Conservation (phyloP, 805 yeast genomes). For the Naumovozyma castellii region DNA sequence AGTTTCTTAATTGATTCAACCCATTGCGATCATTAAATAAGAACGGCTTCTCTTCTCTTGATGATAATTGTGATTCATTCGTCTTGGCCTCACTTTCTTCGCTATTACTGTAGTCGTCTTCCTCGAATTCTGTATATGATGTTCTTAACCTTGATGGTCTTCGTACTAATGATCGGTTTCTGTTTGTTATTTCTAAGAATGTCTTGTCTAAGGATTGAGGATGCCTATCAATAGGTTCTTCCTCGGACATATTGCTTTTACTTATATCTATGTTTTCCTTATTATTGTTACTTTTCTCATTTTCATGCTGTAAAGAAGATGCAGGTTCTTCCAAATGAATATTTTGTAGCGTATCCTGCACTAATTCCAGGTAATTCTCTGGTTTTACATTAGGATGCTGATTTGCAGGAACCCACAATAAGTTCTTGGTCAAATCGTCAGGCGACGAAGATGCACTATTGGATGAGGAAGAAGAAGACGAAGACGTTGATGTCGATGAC, state of each 20-base stretch:
- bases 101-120: slow-evolving; percentile 27
- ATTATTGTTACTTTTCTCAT: background rate
- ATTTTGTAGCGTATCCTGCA: slow-evolving; percentile 37
- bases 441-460: background rate
- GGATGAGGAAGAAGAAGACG: background rate
- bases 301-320: no score
- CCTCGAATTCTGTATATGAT: slow-evolving; percentile 25
- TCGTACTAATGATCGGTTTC: slow-evolving; percentile 22
- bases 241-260: background rate
- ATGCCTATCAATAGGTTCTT: slow-evolving; percentile 8
- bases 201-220: slow-evolving; percentile 13
- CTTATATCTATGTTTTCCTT: slow-evolving; percentile 9
- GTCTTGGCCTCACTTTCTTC: slow-evolving; percentile 21
- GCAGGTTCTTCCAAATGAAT: slow-evolving; percentile 14
- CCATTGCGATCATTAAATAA: background rate
- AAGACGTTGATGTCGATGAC: slow-evolving; percentile 1
- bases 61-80: no score
- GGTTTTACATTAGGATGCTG: slow-evolving; percentile 94
- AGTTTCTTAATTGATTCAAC: background rate
- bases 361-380: slow-evolving; percentile 64
- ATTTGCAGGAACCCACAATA: slow-evolving; percentile 93
- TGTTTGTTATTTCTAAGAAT: slow-evolving; percentile 1
- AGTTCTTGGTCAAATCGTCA: slow-evolving; percentile 31
- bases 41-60: background rate
- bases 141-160: slow-evolving; percentile 28